Evolutionary conservation across 2,329 filamentous ascomycete genomes (phyloP), one percentile per base, ranked within the genome.

Genomic region (Pseudocercospora fuligena): DNA sequence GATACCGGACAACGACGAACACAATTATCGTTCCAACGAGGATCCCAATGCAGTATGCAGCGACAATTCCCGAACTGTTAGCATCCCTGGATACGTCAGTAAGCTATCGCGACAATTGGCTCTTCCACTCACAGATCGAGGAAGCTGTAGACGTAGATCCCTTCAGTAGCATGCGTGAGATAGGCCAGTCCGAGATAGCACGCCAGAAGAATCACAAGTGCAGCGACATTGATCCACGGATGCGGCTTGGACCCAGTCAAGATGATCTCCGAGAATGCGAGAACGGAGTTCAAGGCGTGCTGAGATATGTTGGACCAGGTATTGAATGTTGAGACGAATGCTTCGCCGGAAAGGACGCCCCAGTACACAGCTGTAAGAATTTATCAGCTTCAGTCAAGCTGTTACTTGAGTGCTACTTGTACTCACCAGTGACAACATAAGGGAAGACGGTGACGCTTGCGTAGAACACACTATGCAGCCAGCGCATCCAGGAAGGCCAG

Each of bases 71-170:
- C 23, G 66, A 78, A 19, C 77, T 74, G 5, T 80, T 76, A 1
- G 27, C 23, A 5, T 56, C 66, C 43, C 54, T 51, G 46, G 11
- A 14, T 29, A 5, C 23, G 56, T 43, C 5, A 54, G 31, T 36
- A 51, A 1, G 2, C n/a, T 27, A 19, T 51, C 23, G 8, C 56
- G 58, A 11, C 0, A 27, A 27, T 60, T 19, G 29, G 29, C 29
- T 9, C n/a, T 9, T 16, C 5, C 5, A 65, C 71, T 65, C 61
- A 73, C 71, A 88, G 84, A 76, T 97, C 85, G n/a, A 97, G 85
- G 80, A 97, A 97, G 65, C 74, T 77, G 80, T 97, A 97, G 0
- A 90, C 85, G 78, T 94, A 96, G 76, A 90, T 92, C 2, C 87
- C 87, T 77, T 93, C 83, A 0, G 88, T 89, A 4, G 87, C 87